Conservation (phyloP, 2,329 filamentous ascomycete genomes). For the Epichloe elymi region DNA sequence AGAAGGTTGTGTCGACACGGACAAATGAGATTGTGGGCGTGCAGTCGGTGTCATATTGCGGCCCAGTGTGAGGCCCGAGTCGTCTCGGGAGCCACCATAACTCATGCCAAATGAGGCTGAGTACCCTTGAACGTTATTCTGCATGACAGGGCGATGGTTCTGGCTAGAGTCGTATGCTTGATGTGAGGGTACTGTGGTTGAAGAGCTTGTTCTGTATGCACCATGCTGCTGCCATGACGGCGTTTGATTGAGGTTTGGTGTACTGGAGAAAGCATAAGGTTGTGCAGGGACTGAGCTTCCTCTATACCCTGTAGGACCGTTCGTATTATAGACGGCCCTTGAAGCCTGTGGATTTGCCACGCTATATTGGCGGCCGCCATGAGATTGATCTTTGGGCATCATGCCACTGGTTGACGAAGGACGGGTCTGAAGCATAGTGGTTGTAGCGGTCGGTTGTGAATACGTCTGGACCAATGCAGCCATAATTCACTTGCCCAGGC, state of each 20-base stretch:
- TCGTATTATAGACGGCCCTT: conserved; percentile 16
- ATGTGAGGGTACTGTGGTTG: conserved; percentile 27
- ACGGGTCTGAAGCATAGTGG: conserved; percentile 64
- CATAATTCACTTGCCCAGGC: conserved; percentile 40
- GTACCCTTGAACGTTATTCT: conserved; percentile 27
- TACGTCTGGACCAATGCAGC: conserved; percentile 75
- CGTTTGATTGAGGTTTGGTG: conserved; percentile 48
- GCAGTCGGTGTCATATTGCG: conserved; percentile 26
- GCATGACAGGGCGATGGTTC: conserved; percentile 10
- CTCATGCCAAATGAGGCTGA: conserved; percentile 22
- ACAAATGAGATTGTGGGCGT: conserved; percentile 30
- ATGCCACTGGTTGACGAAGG: conserved; percentile 39
- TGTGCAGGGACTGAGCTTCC: conserved; percentile 49
- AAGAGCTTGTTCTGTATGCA: conserved; percentile 34
- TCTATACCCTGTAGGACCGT: conserved; percentile 36
- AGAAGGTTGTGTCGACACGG: conserved; percentile 32
- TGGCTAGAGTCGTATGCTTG: conserved; percentile 13
- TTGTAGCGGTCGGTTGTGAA: conserved; percentile 59
- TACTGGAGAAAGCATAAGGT: conserved; percentile 63
- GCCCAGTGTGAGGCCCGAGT: conserved; percentile 31
- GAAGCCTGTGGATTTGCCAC: conserved; percentile 21
- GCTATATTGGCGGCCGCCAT: conserved; percentile 37
- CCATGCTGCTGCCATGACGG: conserved; percentile 38
- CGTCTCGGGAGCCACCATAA: conserved; percentile 36
- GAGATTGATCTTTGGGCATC: conserved; percentile 38